Evolutionary conservation across 2,329 filamentous ascomycete genomes (phyloP), one percentile per base, ranked within the genome.

Genomic region (Canariomyces notabilis): DNA sequence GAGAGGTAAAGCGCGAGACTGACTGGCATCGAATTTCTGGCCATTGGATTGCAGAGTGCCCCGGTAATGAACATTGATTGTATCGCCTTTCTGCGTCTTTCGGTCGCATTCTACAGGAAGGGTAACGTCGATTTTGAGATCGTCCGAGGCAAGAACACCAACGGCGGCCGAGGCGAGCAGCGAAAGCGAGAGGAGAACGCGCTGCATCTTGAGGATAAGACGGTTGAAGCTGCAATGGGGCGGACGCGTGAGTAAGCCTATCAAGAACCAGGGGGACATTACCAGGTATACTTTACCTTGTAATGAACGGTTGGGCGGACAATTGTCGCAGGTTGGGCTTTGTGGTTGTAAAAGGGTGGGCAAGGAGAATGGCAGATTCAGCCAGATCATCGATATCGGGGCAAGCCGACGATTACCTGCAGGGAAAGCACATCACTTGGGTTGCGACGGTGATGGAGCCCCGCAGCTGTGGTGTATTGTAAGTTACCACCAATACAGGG

Each of bases 11-110:
- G 5, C 12, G 37, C 15, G 26, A n/a, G 32, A 69, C 72, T 45
- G 63, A 77, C 79, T 83, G 53, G 87, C 80, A 69, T 96, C 91
- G 63, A 97, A 97, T 65, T 93, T 74, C 51, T 78, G 74, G 59
- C 89, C 91, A 54, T 82, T 79, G 42, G 72, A 71, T 52, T 81
- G 76, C 23, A 96, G 79, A 1, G 85, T 93, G 58, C 91, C 91
- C 46, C 79, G 79, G 75, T 97, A 96, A 73, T 96, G 89, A 61
- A 96, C 89, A 45, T 82, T 74, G 62, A 96, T 82, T 54, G 74
- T 81, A 71, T 96, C 90, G 56, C 89, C 89, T 52, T 76, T 79
- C 61, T 77, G 61, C 14, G 80, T 86, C 72, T 87, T 90, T 67
- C 89, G 83, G 41, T 81, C 80, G 74, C 90, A 96, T 57, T 88